Base-by-base conservation (phyloP, 208 protist species). In the Wallacemonas sp. region DNA sequence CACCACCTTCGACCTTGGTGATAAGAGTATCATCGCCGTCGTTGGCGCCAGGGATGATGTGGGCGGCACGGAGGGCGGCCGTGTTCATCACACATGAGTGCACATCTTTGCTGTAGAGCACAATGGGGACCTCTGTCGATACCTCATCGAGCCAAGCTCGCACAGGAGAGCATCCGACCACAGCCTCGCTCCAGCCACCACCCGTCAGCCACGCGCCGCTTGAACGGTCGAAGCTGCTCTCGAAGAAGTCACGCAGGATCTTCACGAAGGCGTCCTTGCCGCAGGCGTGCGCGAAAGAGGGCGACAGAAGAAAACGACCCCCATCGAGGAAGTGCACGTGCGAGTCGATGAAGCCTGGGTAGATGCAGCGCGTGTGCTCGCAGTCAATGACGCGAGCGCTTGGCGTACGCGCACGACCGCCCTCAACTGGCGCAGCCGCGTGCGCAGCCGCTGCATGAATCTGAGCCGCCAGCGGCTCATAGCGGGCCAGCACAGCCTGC, bases 331-430 rank as follows among this genome's bases (percentile, higher is more conserved):
- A 74, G 67, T 87, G 80, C 34, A 79, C 68, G 55, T 90, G 84
- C 14, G 78, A 76, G 61, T 90, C 84, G 36, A 87, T 83, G 62
- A 90, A 85, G 31, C 84, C 84, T 15, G 84, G 84, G 63, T 77
- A 74, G 1, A 87, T 49, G 34, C 63, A 44, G 42, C 68, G 60
- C 51, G 58, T 59, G 53, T 71, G 51, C 46, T 60, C 55, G 53
- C 80, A 82, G 71, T 87, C 80, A 53, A 87, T 77, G 54, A 74
- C 9, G 45, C 72, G 72, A 34, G 72, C 61, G 11, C 47, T 60
- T 15, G 56, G 53, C 14, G 33, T n/a, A 21, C 76, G 66, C 17
- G 58, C 31, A 9, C 79, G 74, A 21, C 79, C 75, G 22, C 62
- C 64, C 2, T 72, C 58, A 33, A 79, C 70, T 11, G 61, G 27